Base-by-base conservation (phyloP, 2,329 filamentous ascomycete species). In the Fusarium sp. region DNA sequence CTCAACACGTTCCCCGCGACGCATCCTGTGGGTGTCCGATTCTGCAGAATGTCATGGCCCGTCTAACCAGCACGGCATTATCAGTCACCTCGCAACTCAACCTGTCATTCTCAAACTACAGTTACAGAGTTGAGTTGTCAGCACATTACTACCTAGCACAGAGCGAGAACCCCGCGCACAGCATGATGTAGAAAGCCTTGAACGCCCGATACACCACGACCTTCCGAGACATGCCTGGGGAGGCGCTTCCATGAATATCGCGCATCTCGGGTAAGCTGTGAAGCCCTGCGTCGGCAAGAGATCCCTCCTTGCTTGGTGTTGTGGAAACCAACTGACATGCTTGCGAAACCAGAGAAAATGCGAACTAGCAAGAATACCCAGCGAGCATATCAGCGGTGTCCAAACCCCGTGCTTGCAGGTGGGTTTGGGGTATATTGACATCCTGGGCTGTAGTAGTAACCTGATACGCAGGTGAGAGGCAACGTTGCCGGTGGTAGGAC, bases 251-350 rank as follows among this genome's bases (percentile, higher is more conserved):
- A 47, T 24, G 40, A 60, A 14, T 57, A 58, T 64, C 57, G 47
- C 59, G n/a, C 61, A 35, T 59, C 54, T 71, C 69, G 52, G 58
- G 57, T 75, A 76, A 45, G 38, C 24, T 59, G 67, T 70, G 67
- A 73, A 62, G 67, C 70, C 47, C 47, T 18, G n/a, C 52, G 14
- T 10, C 29, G 27, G 24, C 31, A 35, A 13, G 27, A 62, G 14
- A 24, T 56, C 58, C 65, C 35, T 47, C 20, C 24, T 38, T 52
- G 20, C 18, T 18, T 64, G 34, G 18, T 52, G 38, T 58, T 57
- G 38, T 69, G 34, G 59, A 74, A 38, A 29, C 38, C 64, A 66
- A 40, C 42, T 69, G 52, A 54, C 34, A 29, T 45, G 27, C 38
- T 62, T 56, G 38, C 42, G 35, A 56, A 62, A 54, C 42, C 27